Evolutionary conservation across 495 filamentous ascomycete species (phyloP), one percentile per base, ranked within the genome.

Genomic region (Penicillium coffeae): DNA sequence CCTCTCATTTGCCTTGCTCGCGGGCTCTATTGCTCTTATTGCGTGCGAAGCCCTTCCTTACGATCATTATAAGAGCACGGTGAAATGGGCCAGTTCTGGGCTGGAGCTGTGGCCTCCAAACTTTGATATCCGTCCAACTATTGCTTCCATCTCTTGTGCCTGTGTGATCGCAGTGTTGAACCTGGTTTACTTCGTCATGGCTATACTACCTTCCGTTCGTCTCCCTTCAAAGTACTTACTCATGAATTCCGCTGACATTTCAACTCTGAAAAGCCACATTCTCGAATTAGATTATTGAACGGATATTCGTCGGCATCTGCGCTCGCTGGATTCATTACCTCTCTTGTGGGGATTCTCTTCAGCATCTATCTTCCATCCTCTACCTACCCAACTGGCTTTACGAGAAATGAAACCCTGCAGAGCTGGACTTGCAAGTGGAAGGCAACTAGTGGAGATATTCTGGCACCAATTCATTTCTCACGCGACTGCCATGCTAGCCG

Each of bases 361-460:
- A 63, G 61, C 19, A 69, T 75, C 22, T 68, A 73, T 48, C 65
- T 65, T 8, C 70, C 72, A 0, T 68, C 65, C 7, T 66, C 74
- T 14, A 55, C 59, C 1, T 64, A 66, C 34, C 66, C 69, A 10
- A 63, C 38, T 15, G 66, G 63, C 20, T 73, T 72, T 47, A 64
- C 52, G 48, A 34, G 55, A 1, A 63, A 65, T 15, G 75, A 77
- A 45, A 78, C 73, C 8, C 60, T 79, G 13, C 62, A 72, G 20
- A 73, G 68, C 41, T 79, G 76, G 76, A 76, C 75, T 4, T 79
- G 76, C 60, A 77, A 76, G 52, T 77, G 73, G 71, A 65, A 69
- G 22, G 37, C 38, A 10, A 18, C 19, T 13, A 22, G 36, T 32
- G 13, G 10, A 12, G 25, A 25, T 18, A 18, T 20, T 3, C 45